Evolutionary conservation across 768 basidiomycete species (phyloP).

Genomic region (Obba rivulosa): DNA sequence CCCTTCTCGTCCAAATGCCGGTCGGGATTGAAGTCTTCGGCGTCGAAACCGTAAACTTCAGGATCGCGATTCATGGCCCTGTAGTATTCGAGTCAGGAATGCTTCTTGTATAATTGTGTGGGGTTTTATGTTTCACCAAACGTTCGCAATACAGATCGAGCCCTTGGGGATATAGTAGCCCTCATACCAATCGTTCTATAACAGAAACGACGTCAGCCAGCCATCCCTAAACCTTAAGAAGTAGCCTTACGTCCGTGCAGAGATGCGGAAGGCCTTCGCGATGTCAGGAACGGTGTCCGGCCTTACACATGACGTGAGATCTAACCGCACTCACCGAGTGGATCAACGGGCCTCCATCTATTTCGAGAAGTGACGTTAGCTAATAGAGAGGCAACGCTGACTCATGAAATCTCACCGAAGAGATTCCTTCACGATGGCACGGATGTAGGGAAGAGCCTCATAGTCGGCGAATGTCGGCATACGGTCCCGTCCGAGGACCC

Average conservation of each 20-base stretch:
- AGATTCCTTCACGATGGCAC: slow-evolving; percentile 5
- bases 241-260: background rate
- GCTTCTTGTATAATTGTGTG: too few species aligned
- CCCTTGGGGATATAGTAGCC: slow-evolving; percentile 12
- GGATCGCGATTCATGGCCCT: slow-evolving; percentile 25
- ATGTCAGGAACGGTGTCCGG: background rate
- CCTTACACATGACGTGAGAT: background rate
- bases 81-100: too few species aligned
- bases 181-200: slow-evolving; percentile 10
- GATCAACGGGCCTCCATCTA: slow-evolving; percentile 3
- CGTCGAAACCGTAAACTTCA: slow-evolving; percentile 11
- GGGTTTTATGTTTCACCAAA: slow-evolving; percentile 6
- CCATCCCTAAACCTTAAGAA: background rate
- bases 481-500: slow-evolving; percentile 30
- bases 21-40: slow-evolving; percentile 12
- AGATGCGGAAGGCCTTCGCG: background rate
- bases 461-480: slow-evolving; percentile 26
- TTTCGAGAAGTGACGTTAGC: too few species aligned
- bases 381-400: too few species aligned
- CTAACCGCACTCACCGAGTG: slow-evolving; percentile 2
- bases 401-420: background rate
- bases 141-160: slow-evolving; percentile 8
- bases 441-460: slow-evolving; percentile 2
- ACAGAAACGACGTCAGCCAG: background rate
- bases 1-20: slow-evolving; percentile 8